These are phyloP conservation scores for Syzygium aromaticum DNA, from an alignment of 345 rosid genomes.

Conservation along the genomic window DNA sequence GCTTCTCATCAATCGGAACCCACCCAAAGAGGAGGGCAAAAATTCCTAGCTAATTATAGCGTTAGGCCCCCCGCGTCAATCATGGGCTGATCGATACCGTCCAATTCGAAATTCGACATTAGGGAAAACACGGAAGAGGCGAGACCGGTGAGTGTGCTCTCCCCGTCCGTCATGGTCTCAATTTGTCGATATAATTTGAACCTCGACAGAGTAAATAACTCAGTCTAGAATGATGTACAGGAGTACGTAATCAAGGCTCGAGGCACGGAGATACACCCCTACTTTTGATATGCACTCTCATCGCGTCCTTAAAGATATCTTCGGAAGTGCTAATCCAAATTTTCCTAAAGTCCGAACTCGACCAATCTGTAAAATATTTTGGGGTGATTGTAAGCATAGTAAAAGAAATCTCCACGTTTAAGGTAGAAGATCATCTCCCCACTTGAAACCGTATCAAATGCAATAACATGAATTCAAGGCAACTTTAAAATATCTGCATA, in stretches of 20 bases:
- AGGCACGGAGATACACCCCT: accelerated
- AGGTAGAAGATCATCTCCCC: not conserved
- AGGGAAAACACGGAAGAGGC: not conserved
- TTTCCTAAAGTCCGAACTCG: not conserved
- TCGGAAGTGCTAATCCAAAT: not conserved
- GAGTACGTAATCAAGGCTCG: not conserved
- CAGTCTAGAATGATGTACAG: not conserved
- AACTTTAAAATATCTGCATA: not conserved
- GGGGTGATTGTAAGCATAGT: not conserved
- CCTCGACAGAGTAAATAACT: not conserved
- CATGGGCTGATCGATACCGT: not conserved
- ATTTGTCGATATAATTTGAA: not conserved
- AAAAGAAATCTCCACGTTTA: not conserved
- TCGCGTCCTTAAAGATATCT: not conserved
- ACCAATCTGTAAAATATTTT: not conserved
- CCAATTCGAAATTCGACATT: not conserved
- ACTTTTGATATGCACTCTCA: not conserved
- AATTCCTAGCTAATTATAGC: not conserved
- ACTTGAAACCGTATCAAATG: not conserved
- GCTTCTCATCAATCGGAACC: not conserved
- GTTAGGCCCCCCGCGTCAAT: not conserved
- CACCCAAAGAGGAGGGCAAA: not conserved
- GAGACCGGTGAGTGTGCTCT: not conserved
- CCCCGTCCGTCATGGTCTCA: not conserved
- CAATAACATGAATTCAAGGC: not conserved